Base-by-base conservation (phyloP, 208 protist genomes). In the Trichomonas tenax region DNA sequence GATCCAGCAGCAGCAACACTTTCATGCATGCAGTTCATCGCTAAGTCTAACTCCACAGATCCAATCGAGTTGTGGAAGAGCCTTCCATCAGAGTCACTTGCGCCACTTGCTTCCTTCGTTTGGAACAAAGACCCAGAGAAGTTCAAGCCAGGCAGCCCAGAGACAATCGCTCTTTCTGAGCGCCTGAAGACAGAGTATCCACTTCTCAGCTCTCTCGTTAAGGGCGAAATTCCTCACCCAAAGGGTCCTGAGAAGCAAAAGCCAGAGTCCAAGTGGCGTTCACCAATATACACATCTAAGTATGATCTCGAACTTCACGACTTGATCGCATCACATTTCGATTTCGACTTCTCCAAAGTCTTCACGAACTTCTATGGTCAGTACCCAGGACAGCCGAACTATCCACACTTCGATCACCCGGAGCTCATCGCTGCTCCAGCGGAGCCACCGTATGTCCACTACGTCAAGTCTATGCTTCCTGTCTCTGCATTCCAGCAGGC, bases 1-100 rank as follows among this genome's bases (percentile, higher is more conserved):
- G 44, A 93, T 93, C 86, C 86, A 51, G 23, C 86, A 11, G 44
- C 11, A 34, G 86, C 86, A n/a, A 93, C 40, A 36, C n/a, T 93
- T 40, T 93, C 86, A 51, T 93, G 86, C 44, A 93, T 93, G 86
- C 86, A 93, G 51, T 93, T 93, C 26, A 93, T 93, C 11, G 86
- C 86, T 38, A 48, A 93, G 38, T 51, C 44, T 15, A 93, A 51
- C 10, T 93, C 86, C 6, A 93, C 6, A 38, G 44, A 93, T 93
- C 44, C 44, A 58, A 44, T 93, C 15, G 86, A 93, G 38, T 51
- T 93, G 10, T 93, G 86, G 86, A 51, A 93, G n/a, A 4, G 46
- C 34, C 44, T 93, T 8, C 86, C 86, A 51, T 38, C 4, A 15
- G 86, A 93, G 45, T 93, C 86, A 26, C 38, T 93, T 0, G 86